Evolutionary conservation across 257 asterid species (phyloP), one percentile per base, ranked within the genome.

Genomic region (Anisodus tanguticus): DNA sequence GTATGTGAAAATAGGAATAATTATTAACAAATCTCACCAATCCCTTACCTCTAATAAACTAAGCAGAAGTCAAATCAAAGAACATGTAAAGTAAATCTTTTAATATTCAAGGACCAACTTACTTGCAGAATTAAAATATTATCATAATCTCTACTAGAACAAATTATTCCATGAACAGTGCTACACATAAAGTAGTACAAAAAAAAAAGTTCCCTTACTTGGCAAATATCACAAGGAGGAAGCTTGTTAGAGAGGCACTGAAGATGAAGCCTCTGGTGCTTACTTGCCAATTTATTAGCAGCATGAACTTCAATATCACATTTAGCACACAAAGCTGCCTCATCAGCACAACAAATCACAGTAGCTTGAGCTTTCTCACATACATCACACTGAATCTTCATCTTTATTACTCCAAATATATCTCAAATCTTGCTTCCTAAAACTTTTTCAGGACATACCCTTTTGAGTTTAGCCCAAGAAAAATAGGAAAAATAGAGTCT

Each of bases 371-470:
- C 97, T 83, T 91, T 96, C 92, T 96, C 99, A 85, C 99, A 96
- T 77, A 94, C 99, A 92, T 96, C 99, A 74, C 99, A 96, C 93
- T 92, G 98, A 60, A 96, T 94, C 98, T 96, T 96, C 99, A 96
- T 96, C 87, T 80, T 87, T 45, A 12, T 16, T 6, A 31, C 8
- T 10, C 4, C 45, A 17, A 53, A 2, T 3, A 22, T 8, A 2
- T n/a, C 43, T 31, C 19, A 47, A 54, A 37, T 49, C 47, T 60
- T 57, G 7, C 17, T 13, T 49, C 35, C 4, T 49, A 13, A 11
- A 12, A 12, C 45, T 39, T 16, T 6, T 17, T 26, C 19, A 22
- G 17, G 64, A 13, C 64, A 53, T 77, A 53, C 81, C 81, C 81
- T 26, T 77, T 77, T 53, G 9, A 53, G 8, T 26, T 26, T 53